These are phyloP conservation scores for Sapria himalayana DNA, from an alignment of 345 rosid species.

Conservation along the genomic window DNA sequence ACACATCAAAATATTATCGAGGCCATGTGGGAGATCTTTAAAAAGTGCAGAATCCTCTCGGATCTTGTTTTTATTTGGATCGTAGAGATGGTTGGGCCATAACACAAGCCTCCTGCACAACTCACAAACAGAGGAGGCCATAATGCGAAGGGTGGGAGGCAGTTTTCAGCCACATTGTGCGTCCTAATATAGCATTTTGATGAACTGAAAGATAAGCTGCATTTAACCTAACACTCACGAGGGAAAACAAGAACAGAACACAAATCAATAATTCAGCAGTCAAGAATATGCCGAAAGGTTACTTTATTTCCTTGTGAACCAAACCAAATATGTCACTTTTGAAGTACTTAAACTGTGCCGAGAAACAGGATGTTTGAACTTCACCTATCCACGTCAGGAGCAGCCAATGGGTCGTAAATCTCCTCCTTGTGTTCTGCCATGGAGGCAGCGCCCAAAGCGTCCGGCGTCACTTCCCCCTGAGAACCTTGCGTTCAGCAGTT, in stretches of 20 bases:
- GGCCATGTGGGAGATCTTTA: too few species aligned
- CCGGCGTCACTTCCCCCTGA: constrained; percentile 63
- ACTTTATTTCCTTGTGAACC: too few species aligned
- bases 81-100: too few species aligned
- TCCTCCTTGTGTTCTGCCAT: constrained; percentile 53
- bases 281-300: too few species aligned
- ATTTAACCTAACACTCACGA: constrained; percentile 39
- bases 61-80: too few species aligned
- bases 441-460: constrained; percentile 24
- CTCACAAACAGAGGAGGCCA: too few species aligned
- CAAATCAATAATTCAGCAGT: too few species aligned
- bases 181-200: constrained; percentile 51
- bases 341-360: neutral
- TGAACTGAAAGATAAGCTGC: constrained; percentile 57
- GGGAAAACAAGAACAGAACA: constrained; percentile 6
- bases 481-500: neutral
- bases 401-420: constrained; percentile 55
- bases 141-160: too few species aligned
- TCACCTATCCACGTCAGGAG: constrained; percentile 79
- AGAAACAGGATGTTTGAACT: constrained; percentile 1
- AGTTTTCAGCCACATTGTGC: constrained; percentile 49
- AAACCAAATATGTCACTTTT: constrained; percentile 3
- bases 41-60: too few species aligned
- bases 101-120: too few species aligned
- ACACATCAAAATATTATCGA: too few species aligned